Percentiles rank a stretch among this genome's conserved stretches.
Evolutionary conservation across 164 flowering plant genomes (phyloP).

Genomic region (Magnolia kwangsiensis): DNA sequence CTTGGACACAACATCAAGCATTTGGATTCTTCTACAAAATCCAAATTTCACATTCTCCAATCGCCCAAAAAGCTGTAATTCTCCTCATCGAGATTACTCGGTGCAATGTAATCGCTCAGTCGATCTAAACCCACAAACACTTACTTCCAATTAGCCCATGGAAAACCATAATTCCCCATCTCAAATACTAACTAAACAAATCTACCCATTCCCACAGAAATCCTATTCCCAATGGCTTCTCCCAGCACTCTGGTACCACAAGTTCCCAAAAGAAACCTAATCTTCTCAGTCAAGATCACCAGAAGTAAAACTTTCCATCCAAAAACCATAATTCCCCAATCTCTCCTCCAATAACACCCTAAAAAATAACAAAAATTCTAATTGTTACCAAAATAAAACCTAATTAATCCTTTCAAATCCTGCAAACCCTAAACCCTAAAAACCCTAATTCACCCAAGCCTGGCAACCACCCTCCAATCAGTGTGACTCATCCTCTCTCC

Average conservation of each 20-base stretch:
- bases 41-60: neutral
- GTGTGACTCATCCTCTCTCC: constrained; percentile 53
- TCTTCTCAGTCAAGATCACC: neutral
- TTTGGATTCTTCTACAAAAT: neutral
- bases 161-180: neutral
- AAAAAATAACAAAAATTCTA: neutral
- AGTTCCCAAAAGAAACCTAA: no score
- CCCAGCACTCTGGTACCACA: no score
- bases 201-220: no score
- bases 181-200: no score
- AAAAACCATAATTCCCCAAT: neutral
- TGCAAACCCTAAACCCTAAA: constrained; percentile 5
- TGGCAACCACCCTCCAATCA: constrained; percentile 26
- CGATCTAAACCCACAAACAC: neutral
- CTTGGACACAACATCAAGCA: neutral
- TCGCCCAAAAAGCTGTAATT: neutral
- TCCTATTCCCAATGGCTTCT: no score
- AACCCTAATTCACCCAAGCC: constrained; percentile 9
- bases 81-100: neutral
- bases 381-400: neutral
- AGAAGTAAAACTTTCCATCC: neutral
- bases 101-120: neutral
- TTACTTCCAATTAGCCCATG: neutral
- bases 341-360: neutral
- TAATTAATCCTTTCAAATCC: neutral